Evolutionary conservation across 306 rosid genomes (phyloP).

Genomic region (Lablab purpureus): DNA sequence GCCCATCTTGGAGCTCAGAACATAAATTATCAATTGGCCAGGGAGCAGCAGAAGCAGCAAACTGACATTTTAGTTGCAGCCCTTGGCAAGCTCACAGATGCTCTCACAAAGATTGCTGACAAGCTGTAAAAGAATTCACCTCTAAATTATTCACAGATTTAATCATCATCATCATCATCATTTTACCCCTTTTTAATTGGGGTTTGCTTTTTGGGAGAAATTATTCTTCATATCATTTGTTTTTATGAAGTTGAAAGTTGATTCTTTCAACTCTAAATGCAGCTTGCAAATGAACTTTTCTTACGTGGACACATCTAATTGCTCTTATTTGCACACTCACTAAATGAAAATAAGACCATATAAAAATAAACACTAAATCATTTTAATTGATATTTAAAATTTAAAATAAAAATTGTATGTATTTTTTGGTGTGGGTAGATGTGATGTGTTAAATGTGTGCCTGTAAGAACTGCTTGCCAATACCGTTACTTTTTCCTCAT

Average conservation of each 20-base stretch:
- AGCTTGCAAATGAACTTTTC: not conserved
- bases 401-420: no score
- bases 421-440: no score
- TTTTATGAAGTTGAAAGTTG: slow-evolving; percentile 32
- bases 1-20: slow-evolving; percentile 57
- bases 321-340: no score
- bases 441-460: no score
- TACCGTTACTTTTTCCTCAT: not conserved
- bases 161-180: slow-evolving; percentile 30
- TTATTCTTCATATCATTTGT: slow-evolving; percentile 7
- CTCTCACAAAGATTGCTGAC: slow-evolving; percentile 64
- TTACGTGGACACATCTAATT: no score
- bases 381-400: no score
- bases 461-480: not conserved
- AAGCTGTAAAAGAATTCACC: slow-evolving; percentile 49
- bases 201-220: not conserved
- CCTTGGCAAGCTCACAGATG: slow-evolving; percentile 62
- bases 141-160: slow-evolving; percentile 32
- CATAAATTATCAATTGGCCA: slow-evolving; percentile 55
- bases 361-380: no score
- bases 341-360: no score
- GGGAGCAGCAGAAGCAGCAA: slow-evolving; percentile 65
- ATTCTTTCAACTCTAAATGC: slow-evolving; percentile 30
- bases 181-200: not conserved
- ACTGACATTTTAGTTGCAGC: slow-evolving; percentile 53